Conservation (phyloP, 331 rosid species). For the Arachis monticola region DNA sequence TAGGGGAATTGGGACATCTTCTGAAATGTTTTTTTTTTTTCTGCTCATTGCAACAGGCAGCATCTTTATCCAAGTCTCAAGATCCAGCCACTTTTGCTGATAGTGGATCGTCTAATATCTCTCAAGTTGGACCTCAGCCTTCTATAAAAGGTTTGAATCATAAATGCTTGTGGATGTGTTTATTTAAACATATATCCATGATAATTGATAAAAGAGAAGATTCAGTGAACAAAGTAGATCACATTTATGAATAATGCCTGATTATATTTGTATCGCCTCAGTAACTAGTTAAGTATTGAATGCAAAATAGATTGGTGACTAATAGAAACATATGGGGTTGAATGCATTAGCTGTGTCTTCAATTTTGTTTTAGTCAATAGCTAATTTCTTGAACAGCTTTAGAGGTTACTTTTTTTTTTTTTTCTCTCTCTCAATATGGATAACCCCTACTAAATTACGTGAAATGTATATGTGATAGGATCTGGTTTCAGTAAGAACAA, state of each 20-base stretch:
- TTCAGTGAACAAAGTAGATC: conserved; percentile 10
- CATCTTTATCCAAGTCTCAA: conserved; percentile 57
- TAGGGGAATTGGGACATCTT: neutral
- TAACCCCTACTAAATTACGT: conserved; percentile 31
- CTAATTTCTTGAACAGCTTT: conserved; percentile 10
- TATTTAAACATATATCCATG: conserved; percentile 26
- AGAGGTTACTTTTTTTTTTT: neutral
- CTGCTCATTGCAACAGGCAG: conserved; percentile 63
- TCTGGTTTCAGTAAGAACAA: neutral
- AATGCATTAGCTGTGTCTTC: conserved; percentile 13
- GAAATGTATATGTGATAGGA: conserved; percentile 20
- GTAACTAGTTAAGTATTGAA: neutral
- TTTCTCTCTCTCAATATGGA: neutral
- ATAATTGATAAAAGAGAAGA: conserved; percentile 2
- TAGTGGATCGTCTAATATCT: conserved; percentile 50
- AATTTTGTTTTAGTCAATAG: conserved; percentile 31
- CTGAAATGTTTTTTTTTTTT: conserved; percentile 33
- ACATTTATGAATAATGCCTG: conserved; percentile 15
- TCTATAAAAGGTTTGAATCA: conserved; percentile 71
- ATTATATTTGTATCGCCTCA: neutral
- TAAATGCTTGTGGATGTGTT: conserved; percentile 24
- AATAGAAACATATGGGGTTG: conserved; percentile 23
- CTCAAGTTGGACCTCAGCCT: conserved; percentile 56
- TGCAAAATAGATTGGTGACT: neutral
- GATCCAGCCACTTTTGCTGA: conserved; percentile 55